These are phyloP conservation scores for Canavalia ensiformis DNA, from an alignment of 306 rosid species.

Conservation along the genomic window DNA sequence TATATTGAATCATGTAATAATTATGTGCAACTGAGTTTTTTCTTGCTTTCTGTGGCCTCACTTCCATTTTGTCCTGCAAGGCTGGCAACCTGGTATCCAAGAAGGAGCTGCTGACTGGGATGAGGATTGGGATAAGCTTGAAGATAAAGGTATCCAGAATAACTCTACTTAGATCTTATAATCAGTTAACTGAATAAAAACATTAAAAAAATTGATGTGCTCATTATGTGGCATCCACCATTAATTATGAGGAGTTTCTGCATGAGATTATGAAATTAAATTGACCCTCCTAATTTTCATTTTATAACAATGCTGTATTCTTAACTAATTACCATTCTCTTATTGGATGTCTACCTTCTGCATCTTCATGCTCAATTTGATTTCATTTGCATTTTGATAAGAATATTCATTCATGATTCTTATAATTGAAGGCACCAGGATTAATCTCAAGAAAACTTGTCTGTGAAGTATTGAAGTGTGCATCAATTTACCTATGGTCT, in stretches of 20 bases:
- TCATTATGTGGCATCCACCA: conserved; percentile 16
- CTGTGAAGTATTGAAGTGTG: background rate
- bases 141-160: conserved; percentile 82
- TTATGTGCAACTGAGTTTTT: conserved; percentile 24
- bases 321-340: conserved; percentile 4
- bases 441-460: background rate
- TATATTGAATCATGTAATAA: conserved; percentile 19
- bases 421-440: conserved; percentile 19
- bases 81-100: conserved; percentile 97
- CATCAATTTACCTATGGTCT: background rate
- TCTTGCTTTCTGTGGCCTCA: conserved; percentile 30
- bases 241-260: conserved; percentile 25
- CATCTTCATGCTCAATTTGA: conserved; percentile 12
- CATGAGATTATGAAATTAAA: conserved; percentile 29
- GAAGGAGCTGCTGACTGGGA: conserved; percentile 97
- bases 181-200: conserved; percentile 35
- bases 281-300: conserved; percentile 18
- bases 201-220: background rate
- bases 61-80: conserved; percentile 57
- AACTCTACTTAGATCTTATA: conserved; percentile 34
- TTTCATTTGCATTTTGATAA: conserved; percentile 29
- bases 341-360: background rate
- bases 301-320: conserved; percentile 28
- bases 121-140: conserved; percentile 95
- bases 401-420: background rate